Evolutionary conservation across 805 yeast species (phyloP).

Genomic region (Suhomyces emberorum): DNA sequence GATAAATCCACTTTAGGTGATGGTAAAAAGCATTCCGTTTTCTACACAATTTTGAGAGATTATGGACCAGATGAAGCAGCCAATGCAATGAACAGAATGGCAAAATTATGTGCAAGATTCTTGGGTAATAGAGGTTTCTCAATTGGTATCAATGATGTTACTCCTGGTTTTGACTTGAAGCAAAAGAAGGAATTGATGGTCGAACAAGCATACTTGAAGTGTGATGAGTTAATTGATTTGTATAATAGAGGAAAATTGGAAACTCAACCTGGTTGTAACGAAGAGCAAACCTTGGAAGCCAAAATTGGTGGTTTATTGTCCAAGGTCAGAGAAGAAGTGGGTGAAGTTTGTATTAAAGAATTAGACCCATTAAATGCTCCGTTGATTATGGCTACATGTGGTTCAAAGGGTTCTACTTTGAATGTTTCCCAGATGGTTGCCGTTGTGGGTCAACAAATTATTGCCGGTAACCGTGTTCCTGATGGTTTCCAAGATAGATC

Average conservation of each 20-base stretch:
- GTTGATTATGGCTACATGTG: conserved; percentile 98
- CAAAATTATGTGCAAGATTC: conserved; percentile 94
- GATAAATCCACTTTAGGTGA: conserved; percentile 95
- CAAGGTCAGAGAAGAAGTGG: conserved; percentile 97
- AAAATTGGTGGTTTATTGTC: conserved; percentile 95
- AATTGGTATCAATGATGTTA: conserved; percentile 95
- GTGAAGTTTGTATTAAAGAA: conserved; percentile 94
- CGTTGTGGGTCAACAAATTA: conserved; percentile 98
- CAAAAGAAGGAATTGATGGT: conserved; percentile 82
- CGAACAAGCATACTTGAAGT: conserved; percentile 82
- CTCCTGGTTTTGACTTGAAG: conserved; percentile 80
- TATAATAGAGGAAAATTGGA: conserved; percentile 85
- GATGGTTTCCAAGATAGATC: conserved; percentile 99
- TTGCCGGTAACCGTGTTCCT: conserved; percentile 98
- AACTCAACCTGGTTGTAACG: conserved; percentile 98
- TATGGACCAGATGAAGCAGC: conserved; percentile 98
- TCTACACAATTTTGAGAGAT: conserved; percentile 91
- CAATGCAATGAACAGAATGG: conserved; percentile 96
- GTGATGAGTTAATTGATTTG: conserved; percentile 82
- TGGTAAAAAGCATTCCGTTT: conserved; percentile 96
- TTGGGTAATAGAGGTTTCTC: conserved; percentile 95
- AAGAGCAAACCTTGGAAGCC: conserved; percentile 96
- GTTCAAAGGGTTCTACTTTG: conserved; percentile 96
- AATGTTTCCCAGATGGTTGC: conserved; percentile 99
- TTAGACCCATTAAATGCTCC: conserved; percentile 91